Evolutionary conservation across 495 filamentous ascomycete genomes (phyloP).

Genomic region (Neurospora pannonica): DNA sequence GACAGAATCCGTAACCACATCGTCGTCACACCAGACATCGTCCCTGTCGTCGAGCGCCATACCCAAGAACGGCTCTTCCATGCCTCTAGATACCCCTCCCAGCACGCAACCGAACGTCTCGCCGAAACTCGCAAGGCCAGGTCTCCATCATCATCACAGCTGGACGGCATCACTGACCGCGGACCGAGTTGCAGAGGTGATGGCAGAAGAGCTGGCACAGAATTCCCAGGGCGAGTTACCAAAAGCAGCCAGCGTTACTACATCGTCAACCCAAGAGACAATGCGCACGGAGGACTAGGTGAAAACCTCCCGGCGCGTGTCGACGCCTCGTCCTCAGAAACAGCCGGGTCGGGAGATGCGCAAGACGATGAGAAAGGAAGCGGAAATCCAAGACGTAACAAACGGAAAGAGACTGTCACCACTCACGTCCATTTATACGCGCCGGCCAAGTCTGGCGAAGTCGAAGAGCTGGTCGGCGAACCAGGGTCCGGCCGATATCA

Average conservation of each 20-base stretch:
- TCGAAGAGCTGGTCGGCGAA: neutral
- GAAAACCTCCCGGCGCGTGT: neutral
- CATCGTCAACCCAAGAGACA: constrained; percentile 5
- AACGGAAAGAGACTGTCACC: constrained; percentile 5
- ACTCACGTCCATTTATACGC: constrained; percentile 16
- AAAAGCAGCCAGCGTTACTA: constrained; percentile 21
- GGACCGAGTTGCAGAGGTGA: neutral
- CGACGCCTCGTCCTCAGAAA: neutral
- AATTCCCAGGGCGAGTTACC: neutral
- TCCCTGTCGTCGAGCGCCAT: constrained; percentile 3
- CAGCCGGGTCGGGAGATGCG: constrained; percentile 11
- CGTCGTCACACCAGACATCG: constrained; percentile 8
- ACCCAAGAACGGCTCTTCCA: constrained; percentile 13
- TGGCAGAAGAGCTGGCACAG: neutral
- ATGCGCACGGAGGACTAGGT: constrained; percentile 4
- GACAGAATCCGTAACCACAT: neutral
- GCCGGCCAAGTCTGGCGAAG: constrained; percentile 1
- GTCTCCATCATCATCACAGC: constrained; percentile 10
- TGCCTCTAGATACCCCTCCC: constrained; percentile 23
- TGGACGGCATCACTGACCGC: neutral
- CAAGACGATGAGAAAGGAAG: constrained; percentile 17
- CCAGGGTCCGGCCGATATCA: neutral
- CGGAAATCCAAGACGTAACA: neutral
- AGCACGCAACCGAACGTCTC: constrained; percentile 23
- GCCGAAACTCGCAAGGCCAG: constrained; percentile 22